Base-by-base conservation (phyloP, 1,284 basidiomycete genomes). In the Leccinum pseudoinsigne region DNA sequence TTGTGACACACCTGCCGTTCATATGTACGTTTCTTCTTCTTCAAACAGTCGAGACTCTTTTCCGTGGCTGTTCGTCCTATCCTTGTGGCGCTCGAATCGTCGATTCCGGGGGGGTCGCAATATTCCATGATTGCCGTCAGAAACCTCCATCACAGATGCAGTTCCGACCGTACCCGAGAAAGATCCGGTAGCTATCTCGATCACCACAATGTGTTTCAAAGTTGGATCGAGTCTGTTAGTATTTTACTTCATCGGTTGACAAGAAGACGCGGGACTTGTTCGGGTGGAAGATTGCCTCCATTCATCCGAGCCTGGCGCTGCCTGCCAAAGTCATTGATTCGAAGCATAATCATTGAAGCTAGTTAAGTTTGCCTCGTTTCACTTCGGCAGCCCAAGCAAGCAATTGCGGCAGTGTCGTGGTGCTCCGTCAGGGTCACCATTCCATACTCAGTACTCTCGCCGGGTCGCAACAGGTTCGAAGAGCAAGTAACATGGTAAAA, bases 191-290 rank as follows among this genome's bases (percentile, higher is more conserved):
- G 23, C 53, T 18, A 53, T 47, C 40, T 56, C 47, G 34, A 58
- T 51, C 38, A 31, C 34, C 58, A 53, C n/a, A 53, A 51, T 62
- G 31, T 36, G 36, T 38, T 55, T 56, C 61, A 58, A 53, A 23
- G 40, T 59, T 51, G 59, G 23, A 60, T 62, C 55, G 14, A 28
- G 40, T 58, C 45, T 55, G 47, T 51, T 23, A 50, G 50, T 51
- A 55, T 66, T 65, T 69, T 62, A 69, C 71, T 60, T 56, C 61
- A 64, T 70, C 36, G 36, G 45, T 36, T 42, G 54, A 55, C 53
- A 59, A 40, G 55, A 47, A 36, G 36, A 57, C 68, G 59, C 54
- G 58, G 58, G 26, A 59, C 36, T 56, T 51, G 55, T 54, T 51
- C 42, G 42, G 31, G 60, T 71, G 55, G 62, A 55, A 68, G 59